Conservation (phyloP, 805 yeast genomes). For the Candida nemodendra region DNA sequence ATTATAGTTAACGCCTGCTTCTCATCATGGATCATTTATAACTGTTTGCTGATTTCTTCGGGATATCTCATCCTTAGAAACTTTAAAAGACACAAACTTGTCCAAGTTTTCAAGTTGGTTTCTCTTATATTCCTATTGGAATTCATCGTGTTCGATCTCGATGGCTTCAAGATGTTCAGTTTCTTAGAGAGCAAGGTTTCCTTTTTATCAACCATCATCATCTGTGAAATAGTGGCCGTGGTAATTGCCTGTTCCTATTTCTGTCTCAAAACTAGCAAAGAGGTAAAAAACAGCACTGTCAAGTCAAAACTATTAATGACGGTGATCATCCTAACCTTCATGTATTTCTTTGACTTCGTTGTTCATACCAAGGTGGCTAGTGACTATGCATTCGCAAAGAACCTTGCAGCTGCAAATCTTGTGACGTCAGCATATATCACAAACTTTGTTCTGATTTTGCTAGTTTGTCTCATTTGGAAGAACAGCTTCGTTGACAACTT, state of each 20-base stretch:
- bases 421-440: constrained; percentile 25
- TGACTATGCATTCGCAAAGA: constrained; percentile 11
- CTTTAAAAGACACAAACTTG: constrained; percentile 15
- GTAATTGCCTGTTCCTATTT: constrained; percentile 17
- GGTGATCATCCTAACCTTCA: constrained; percentile 15
- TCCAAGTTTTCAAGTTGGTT: constrained; percentile 18
- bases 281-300: constrained; percentile 16
- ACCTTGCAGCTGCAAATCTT: constrained; percentile 19
- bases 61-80: constrained; percentile 27
- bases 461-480: constrained; percentile 28
- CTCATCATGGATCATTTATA: constrained; percentile 33
- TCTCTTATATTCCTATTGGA: constrained; percentile 23
- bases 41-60: constrained; percentile 28
- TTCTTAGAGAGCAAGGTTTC: constrained; percentile 25
- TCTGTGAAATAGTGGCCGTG: constrained; percentile 22
- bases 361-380: constrained; percentile 17
- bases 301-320: constrained; percentile 19
- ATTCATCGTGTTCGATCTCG: constrained; percentile 30
- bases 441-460: constrained; percentile 21
- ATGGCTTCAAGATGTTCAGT: constrained; percentile 29
- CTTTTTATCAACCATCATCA: constrained; percentile 23
- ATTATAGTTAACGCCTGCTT: constrained; percentile 25
- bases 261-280: constrained; percentile 21
- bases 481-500: constrained; percentile 21
- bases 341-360: constrained; percentile 18